Evolutionary conservation across 2,329 filamentous ascomycete species (phyloP).

Genomic region (Bisporella sp.): DNA sequence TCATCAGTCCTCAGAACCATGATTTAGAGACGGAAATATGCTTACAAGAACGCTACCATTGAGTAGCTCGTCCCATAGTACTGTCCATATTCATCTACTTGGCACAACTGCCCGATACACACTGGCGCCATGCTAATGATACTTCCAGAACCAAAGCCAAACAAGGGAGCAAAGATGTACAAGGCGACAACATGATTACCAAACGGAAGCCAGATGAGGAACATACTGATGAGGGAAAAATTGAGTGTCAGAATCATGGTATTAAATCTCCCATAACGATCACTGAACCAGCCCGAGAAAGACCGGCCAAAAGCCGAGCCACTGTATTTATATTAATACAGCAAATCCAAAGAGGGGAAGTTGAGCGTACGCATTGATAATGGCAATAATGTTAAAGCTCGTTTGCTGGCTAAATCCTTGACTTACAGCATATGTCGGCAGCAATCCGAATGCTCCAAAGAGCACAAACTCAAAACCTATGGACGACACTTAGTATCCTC

Average conservation of each 20-base stretch:
- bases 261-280: constrained; percentile 20
- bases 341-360: neutral
- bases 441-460: constrained; percentile 77
- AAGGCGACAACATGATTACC: constrained; percentile 17
- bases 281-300: constrained; percentile 20
- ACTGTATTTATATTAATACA: constrained; percentile 1
- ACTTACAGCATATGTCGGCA: constrained; percentile 67
- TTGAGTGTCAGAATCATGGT: constrained; percentile 19
- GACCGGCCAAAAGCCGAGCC: constrained; percentile 20
- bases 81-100: constrained; percentile 22
- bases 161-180: constrained; percentile 23
- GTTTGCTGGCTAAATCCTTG: constrained; percentile 60
- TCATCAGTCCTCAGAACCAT: neutral
- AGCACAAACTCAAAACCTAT: constrained; percentile 59
- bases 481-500: neutral
- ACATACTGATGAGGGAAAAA: constrained; percentile 15
- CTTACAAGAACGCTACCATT: constrained; percentile 25
- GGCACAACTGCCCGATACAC: constrained; percentile 24
- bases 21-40: neutral
- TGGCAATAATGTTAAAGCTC: constrained; percentile 71
- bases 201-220: constrained; percentile 20
- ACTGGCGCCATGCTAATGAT: constrained; percentile 25
- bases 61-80: constrained; percentile 24
- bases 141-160: constrained; percentile 24
- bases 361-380: constrained; percentile 61